Conservation (phyloP, 2,329 filamentous ascomycete genomes). For the Fusarium oxysporum region DNA sequence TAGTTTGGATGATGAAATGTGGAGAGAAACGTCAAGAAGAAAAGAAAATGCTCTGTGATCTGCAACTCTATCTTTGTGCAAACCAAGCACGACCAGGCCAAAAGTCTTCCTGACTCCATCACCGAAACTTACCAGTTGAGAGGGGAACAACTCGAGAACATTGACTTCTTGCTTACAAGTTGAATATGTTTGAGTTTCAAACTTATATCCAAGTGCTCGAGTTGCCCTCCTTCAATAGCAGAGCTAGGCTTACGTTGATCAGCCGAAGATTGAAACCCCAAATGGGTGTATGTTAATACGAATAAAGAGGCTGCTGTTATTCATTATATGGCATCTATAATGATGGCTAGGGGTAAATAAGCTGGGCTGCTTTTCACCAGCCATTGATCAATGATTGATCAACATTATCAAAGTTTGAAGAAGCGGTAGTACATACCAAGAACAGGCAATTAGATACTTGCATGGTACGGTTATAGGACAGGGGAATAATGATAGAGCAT, state of each 20-base stretch:
- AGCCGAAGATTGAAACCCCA: background rate
- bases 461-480: background rate
- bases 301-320: background rate
- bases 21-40: background rate
- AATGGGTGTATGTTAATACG: background rate
- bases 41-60: background rate
- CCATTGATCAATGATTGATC: background rate
- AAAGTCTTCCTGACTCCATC: background rate
- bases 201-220: background rate
- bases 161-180: background rate
- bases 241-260: background rate
- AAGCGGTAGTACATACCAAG: background rate
- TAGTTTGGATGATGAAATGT: background rate
- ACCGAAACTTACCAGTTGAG: too few relatives aligned
- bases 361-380: background rate
- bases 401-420: background rate
- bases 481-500: background rate
- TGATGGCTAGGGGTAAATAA: background rate
- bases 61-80: background rate
- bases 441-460: background rate
- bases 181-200: background rate
- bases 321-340: background rate
- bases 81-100: background rate
- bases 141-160: background rate
- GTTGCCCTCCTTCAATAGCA: background rate